These are phyloP conservation scores for Tylopilus balloui DNA, from an alignment of 768 basidiomycete species.

Conservation along the genomic window DNA sequence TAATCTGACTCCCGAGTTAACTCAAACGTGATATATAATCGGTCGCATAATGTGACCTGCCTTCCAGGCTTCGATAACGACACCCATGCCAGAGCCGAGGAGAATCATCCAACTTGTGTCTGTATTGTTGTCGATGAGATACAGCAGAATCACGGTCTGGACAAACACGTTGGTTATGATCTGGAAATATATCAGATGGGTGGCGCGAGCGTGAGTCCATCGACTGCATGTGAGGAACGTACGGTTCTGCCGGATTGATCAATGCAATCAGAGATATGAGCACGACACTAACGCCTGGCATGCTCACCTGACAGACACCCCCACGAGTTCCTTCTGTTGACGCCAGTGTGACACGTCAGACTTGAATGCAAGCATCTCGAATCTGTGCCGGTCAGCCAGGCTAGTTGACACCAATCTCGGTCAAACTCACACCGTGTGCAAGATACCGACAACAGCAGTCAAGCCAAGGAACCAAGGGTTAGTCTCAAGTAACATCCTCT, in stretches of 20 bases:
- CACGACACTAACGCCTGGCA: conserved; percentile 4
- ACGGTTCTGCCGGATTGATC: conserved; percentile 47
- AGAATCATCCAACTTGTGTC: conserved; percentile 99
- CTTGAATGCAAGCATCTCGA: conserved; percentile 95
- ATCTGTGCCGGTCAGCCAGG: conserved; percentile 42
- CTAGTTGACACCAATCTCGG: background rate
- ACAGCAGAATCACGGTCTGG: conserved; percentile 84
- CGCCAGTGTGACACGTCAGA: conserved; percentile 95
- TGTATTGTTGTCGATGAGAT: conserved; percentile 91
- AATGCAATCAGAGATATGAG: conserved; percentile 15
- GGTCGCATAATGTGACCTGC: conserved; percentile 33
- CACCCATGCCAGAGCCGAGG: conserved; percentile 76
- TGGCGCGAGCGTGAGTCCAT: conserved; percentile 12
- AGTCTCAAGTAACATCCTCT: conserved; percentile 87
- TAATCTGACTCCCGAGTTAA: conserved; percentile 49
- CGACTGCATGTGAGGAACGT: conserved; percentile 23
- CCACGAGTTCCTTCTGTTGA: conserved; percentile 89
- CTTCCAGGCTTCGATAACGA: conserved; percentile 94
- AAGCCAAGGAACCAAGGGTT: conserved; percentile 85
- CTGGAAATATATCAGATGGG: conserved; percentile 26
- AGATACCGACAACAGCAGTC: conserved; percentile 77
- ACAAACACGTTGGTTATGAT: conserved; percentile 93
- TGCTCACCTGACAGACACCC: conserved; percentile 84
- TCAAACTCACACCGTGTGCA: conserved; percentile 76
- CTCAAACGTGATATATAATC: conserved; percentile 10